Conservation (phyloP, 2,329 filamentous ascomycete genomes). For the Alternaria ethzedia region DNA sequence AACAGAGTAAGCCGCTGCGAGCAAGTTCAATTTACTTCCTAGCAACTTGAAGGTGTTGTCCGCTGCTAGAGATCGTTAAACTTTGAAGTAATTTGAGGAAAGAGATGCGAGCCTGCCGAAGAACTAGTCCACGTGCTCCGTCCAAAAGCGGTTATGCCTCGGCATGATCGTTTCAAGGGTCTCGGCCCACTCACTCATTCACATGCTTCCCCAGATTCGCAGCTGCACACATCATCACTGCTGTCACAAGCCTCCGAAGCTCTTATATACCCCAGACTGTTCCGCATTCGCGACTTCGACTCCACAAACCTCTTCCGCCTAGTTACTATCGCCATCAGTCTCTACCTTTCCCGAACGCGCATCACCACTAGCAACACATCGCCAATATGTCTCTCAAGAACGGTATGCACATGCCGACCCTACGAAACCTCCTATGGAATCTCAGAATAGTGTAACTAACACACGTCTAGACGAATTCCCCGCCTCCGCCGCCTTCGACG, state of each 20-base stretch:
- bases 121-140: slow-evolving; percentile 21
- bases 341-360: neutral
- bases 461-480: slow-evolving; percentile 69
- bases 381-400: slow-evolving; percentile 42
- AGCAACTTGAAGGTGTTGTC: neutral
- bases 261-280: slow-evolving; percentile 26
- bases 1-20: neutral
- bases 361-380: slow-evolving; percentile 1
- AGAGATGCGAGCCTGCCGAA: slow-evolving; percentile 7
- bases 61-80: neutral
- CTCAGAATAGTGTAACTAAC: neutral
- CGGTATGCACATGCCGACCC: slow-evolving; percentile 19
- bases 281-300: neutral
- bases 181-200: slow-evolving; percentile 20
- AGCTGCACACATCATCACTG: slow-evolving; percentile 17
- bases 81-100: neutral
- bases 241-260: slow-evolving; percentile 32
- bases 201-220: slow-evolving; percentile 31
- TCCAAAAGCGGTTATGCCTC: slow-evolving; percentile 20
- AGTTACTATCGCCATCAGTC: neutral
- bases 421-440: neutral
- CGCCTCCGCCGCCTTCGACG: slow-evolving; percentile 88
- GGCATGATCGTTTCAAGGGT: slow-evolving; percentile 16
- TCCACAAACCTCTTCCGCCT: neutral
- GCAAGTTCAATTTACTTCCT: neutral